Evolutionary conservation across 2,329 filamentous ascomycete species (phyloP).

Genomic region (Thelonectria discophora): DNA sequence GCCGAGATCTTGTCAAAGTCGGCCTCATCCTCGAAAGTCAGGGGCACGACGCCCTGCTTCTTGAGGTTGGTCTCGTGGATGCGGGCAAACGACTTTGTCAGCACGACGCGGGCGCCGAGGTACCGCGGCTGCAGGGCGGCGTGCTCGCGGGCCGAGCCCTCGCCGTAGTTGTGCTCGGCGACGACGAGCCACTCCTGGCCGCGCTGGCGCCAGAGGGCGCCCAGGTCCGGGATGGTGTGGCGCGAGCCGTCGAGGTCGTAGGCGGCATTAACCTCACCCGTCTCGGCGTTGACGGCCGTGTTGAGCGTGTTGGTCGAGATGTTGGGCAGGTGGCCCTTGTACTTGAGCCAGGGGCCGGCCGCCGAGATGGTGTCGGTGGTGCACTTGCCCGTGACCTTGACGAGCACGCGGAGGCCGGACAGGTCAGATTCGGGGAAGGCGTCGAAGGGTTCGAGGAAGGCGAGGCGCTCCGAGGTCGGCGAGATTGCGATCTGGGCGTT

Average conservation of each 20-base stretch:
- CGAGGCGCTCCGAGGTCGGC: slow-evolving; percentile 88
- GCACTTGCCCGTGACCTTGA: slow-evolving; percentile 97
- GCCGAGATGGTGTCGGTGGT: slow-evolving; percentile 98
- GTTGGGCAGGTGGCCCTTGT: slow-evolving; percentile 98
- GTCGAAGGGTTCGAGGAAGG: slow-evolving; percentile 88
- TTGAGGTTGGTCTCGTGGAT: slow-evolving; percentile 97
- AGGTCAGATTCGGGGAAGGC: slow-evolving; percentile 83
- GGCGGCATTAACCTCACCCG: slow-evolving; percentile 89
- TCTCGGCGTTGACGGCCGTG: slow-evolving; percentile 91
- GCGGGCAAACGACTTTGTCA: slow-evolving; percentile 87
- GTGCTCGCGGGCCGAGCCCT: slow-evolving; percentile 89
- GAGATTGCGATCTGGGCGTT: slow-evolving; percentile 78
- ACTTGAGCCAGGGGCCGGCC: slow-evolving; percentile 95
- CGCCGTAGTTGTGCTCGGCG: slow-evolving; percentile 97
- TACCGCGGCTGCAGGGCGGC: slow-evolving; percentile 91
- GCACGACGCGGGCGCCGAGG: slow-evolving; percentile 83
- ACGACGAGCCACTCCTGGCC: slow-evolving; percentile 89
- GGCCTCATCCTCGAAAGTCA: slow-evolving; percentile 87
- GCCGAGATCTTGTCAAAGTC: slow-evolving; percentile 88
- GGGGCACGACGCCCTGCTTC: slow-evolving; percentile 95
- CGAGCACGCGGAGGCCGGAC: slow-evolving; percentile 81
- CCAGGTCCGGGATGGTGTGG: slow-evolving; percentile 87
- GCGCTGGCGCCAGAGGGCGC: slow-evolving; percentile 79
- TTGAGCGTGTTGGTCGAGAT: slow-evolving; percentile 98
- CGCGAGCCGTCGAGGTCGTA: slow-evolving; percentile 83